phyloP scores from a whole-genome alignment of 1,139 yeast species.

The Candida glucosophila region DNA sequence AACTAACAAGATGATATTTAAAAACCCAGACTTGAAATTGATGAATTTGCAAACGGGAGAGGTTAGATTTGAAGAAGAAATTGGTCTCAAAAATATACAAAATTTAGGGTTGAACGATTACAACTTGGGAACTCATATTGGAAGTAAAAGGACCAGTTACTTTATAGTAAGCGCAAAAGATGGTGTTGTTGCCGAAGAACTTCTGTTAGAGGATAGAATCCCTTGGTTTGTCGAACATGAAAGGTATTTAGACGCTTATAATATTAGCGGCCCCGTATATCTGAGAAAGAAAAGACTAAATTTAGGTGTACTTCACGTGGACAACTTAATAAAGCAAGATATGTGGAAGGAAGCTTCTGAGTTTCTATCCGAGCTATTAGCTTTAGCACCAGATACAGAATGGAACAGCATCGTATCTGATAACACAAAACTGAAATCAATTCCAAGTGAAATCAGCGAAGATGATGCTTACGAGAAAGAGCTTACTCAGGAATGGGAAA shows the following conservation, averaged over 20 bases:
- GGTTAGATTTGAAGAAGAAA: conserved; percentile 74
- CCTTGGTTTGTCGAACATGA: conserved; percentile 61
- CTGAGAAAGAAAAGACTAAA: conserved; percentile 42
- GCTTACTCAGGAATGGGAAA: conserved; percentile 53
- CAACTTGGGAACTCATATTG: conserved; percentile 46
- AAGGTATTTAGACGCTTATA: conserved; percentile 65
- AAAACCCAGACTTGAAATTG: conserved; percentile 63
- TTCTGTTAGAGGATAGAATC: conserved; percentile 58
- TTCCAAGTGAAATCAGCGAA: conserved; percentile 9
- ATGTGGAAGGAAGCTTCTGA: conserved; percentile 52
- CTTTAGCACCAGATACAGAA: conserved; percentile 13
- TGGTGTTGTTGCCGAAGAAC: conserved; percentile 67
- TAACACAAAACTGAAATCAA: conserved; percentile 24
- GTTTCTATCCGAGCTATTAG: conserved; percentile 37
- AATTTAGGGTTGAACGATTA: conserved; percentile 75
- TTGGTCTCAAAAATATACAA: conserved; percentile 52
- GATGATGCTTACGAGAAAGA: conserved; percentile 21
- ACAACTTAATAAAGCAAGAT: conserved; percentile 38
- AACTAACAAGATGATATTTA: conserved; percentile 19
- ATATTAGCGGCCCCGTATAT: conserved; percentile 52
- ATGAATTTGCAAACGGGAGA: conserved; percentile 59
- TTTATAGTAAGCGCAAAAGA: conserved; percentile 75
- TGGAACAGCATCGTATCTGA: conserved; percentile 12
- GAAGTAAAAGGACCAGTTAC: conserved; percentile 32
- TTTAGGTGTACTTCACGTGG: conserved; percentile 58